Conservation (phyloP, 805 yeast species). For the Komagataella kurtzmanii region DNA sequence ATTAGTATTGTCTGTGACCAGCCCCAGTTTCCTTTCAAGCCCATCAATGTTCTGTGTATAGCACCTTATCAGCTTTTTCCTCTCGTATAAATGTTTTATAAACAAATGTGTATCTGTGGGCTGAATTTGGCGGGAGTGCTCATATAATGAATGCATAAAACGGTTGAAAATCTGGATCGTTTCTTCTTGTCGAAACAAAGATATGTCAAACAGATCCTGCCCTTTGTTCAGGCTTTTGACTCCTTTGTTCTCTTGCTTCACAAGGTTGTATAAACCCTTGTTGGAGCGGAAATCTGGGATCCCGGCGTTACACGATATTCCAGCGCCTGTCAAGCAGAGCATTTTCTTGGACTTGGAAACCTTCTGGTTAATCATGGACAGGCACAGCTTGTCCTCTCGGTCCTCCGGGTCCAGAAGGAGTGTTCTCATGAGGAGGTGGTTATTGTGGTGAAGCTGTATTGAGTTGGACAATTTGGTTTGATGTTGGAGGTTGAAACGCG, state of each 20-base stretch:
- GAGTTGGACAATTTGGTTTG: neutral
- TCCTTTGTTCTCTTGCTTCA: slow-evolving; percentile 47
- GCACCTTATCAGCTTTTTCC: slow-evolving; percentile 63
- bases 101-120: slow-evolving; percentile 83
- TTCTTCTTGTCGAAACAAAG: slow-evolving; percentile 56
- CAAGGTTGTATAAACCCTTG: slow-evolving; percentile 70
- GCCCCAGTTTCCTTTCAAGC: slow-evolving; percentile 53
- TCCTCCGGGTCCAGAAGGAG: slow-evolving; percentile 7
- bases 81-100: slow-evolving; percentile 43
- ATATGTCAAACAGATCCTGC: slow-evolving; percentile 81
- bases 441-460: neutral
- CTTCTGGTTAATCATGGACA: slow-evolving; percentile 21
- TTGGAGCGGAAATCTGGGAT: slow-evolving; percentile 89
- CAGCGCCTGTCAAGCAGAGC: slow-evolving; percentile 86
- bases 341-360: slow-evolving; percentile 37
- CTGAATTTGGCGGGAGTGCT: slow-evolving; percentile 45
- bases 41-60: slow-evolving; percentile 95
- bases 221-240: slow-evolving; percentile 51
- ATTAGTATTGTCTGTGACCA: slow-evolving; percentile 46
- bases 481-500: neutral
- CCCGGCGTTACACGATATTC: slow-evolving; percentile 93
- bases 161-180: slow-evolving; percentile 69
- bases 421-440: slow-evolving; percentile 9
- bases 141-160: slow-evolving; percentile 74
- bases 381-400: slow-evolving; percentile 4